Conservation (phyloP, 2,329 filamentous ascomycete species). For the Trichoderma asperellum region DNA sequence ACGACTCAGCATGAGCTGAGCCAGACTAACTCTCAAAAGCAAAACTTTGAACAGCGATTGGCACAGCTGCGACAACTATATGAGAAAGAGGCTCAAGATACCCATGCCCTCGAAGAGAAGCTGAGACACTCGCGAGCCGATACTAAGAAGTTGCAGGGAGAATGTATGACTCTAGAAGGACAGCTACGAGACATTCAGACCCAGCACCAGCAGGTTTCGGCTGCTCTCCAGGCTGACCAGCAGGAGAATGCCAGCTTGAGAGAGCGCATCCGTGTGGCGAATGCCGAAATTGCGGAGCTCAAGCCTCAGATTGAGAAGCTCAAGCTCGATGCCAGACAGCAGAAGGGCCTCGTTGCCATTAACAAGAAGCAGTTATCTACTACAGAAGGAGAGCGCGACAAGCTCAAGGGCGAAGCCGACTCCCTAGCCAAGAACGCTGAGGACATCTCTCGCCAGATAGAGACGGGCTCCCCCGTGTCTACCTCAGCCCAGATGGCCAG, state of each 20-base stretch:
- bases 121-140: constrained; percentile 76
- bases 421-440: constrained; percentile 67
- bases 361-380: constrained; percentile 97
- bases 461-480: constrained; percentile 54
- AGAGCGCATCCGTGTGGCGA: constrained; percentile 82
- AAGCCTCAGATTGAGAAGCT: constrained; percentile 93
- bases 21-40: constrained; percentile 83
- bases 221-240: constrained; percentile 81
- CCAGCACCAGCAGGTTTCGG: constrained; percentile 76
- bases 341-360: constrained; percentile 95
- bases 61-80: constrained; percentile 86
- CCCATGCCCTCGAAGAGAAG: constrained; percentile 82
- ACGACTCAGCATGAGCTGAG: constrained; percentile 80
- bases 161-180: constrained; percentile 81
- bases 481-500: constrained; percentile 62
- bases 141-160: constrained; percentile 80
- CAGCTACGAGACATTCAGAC: constrained; percentile 78
- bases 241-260: constrained; percentile 85
- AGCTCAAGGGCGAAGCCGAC: constrained; percentile 78
- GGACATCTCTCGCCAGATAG: constrained; percentile 58
- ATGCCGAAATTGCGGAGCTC: constrained; percentile 78
- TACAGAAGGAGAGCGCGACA: constrained; percentile 85
- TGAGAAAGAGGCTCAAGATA: constrained; percentile 88
- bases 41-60: constrained; percentile 87
- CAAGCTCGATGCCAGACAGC: constrained; percentile 87